Base-by-base conservation (phyloP, 305 asterid species). In the Solanum hybrid region DNA sequence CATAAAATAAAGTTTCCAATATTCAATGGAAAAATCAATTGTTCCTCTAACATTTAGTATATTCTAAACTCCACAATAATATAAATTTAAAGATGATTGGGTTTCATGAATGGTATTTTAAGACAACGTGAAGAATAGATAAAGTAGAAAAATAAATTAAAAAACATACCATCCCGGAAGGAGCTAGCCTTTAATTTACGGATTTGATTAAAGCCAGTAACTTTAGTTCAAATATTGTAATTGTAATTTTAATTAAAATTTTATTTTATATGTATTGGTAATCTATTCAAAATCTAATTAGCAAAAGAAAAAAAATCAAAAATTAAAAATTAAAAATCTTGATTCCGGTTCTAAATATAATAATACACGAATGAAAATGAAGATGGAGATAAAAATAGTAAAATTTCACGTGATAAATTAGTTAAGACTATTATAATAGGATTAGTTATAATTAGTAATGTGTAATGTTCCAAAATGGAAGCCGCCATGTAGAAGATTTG, bases 401-500 rank as follows among this genome's bases (percentile, higher is more conserved):
- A 40, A 81, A 80, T 38, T 11, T 1, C 37, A 81, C 86, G 37
- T 81, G 26, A 42, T n/a, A n/a, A 38, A 38, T 80, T 14, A 13
- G 5, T 4, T 35, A 79, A 0, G 22, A 35, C 5, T 26, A 40
- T 42, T 27, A 81, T 42, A 81, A 42, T 42, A 81, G 22, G 22
- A 36, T 13, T 6, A 5, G 12, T 8, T 26, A 27, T 16, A 17
- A 16, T 56, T 56, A 73, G 29, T 16, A 42, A 81, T 29, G 27
- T 16, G 14, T 16, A 42, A 27, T 27, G 87, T 42, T 42, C 16
- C 72, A 42, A 16, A 79, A 82, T 82, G 26, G 71, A 46, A 82
- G 87, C 72, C 87, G 35, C 86, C 64, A 24, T 38, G 34, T 36
- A n/a, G 64, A 79, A 37, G 22, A 79, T 37, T n/a, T 79, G 64